A percentile compares a stretch with the other conserved stretches of the same genome.
phyloP scores from a whole-genome alignment of 2,329 filamentous ascomycete species.

The Pseudogymnoascus sp. region DNA sequence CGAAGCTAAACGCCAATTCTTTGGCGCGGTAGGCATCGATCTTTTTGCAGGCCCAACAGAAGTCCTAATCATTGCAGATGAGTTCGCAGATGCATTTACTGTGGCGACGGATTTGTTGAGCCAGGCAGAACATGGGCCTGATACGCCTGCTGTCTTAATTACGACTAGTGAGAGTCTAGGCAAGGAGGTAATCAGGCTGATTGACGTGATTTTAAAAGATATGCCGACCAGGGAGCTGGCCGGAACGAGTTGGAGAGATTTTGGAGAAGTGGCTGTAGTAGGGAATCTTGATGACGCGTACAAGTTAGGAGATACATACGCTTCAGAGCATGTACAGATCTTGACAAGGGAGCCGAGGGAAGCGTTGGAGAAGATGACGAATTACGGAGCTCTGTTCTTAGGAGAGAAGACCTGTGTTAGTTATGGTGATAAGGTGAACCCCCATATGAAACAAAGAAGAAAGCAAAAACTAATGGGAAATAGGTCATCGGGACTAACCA shows the following conservation, averaged over 20 bases:
- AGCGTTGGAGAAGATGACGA: conserved; percentile 43
- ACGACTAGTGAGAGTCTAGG: conserved; percentile 39
- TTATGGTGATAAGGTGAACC: conserved; percentile 44
- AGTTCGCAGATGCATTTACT: conserved; percentile 38
- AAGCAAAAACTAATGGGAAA: background rate
- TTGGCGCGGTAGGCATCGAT: conserved; percentile 48
- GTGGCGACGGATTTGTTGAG: conserved; percentile 41
- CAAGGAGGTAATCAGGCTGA: conserved; percentile 30
- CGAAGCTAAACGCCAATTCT: conserved; percentile 46
- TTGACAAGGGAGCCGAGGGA: conserved; percentile 39
- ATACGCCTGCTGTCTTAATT: conserved; percentile 43
- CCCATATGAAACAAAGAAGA: background rate
- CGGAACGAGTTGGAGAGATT: conserved; percentile 36
- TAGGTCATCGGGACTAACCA: conserved; percentile 49
- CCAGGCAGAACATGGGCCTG: conserved; percentile 46
- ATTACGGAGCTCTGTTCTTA: conserved; percentile 45
- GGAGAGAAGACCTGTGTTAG: conserved; percentile 46
- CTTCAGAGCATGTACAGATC: conserved; percentile 46
- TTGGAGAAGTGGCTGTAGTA: conserved; percentile 41
- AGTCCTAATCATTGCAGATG: conserved; percentile 43
- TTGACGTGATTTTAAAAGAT: conserved; percentile 33
- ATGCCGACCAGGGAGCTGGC: conserved; percentile 39
- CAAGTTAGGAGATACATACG: conserved; percentile 39
- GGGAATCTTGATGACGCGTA: conserved; percentile 37
- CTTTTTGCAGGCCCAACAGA: conserved; percentile 48